Evolutionary conservation across 2,329 filamentous ascomycete species (phyloP), one percentile per base, ranked within the genome.

Genomic region (Fusarium xylarioides): DNA sequence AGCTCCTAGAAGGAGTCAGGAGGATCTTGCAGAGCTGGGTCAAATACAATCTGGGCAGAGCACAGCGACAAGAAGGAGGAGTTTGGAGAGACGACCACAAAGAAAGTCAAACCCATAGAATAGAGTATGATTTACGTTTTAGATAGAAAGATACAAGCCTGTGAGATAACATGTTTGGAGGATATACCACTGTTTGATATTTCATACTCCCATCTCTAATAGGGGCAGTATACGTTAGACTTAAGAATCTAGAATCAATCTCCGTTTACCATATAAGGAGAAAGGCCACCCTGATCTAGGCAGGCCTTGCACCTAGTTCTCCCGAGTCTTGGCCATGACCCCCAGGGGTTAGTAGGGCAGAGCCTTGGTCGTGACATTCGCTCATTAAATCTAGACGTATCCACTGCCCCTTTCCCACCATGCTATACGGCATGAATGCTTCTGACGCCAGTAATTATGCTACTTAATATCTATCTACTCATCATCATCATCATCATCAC

Each of bases 401-500:
- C 35, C 14, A 46, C 21, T 46, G n/a, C 47, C 43, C 32, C 40
- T 38, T n/a, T 56, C 23, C 16, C 21, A 11, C 47, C 32, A 60
- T 47, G 44, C 35, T 47, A 43, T 28, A 26, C n/a, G 38, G 42
- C 28, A 56, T 40, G 43, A 50, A 30, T 40, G 49, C 47, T 57
- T 62, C 47, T 23, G 71, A 73, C 75, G 70, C 68, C 75, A 38
- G 47, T 42, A n/a, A 28, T 64, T 38, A 53, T 52, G 23, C 19
- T 49, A 43, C n/a, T 32, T 43, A 15, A 44, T 42, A 59, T 32
- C 35, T 42, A 59, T 32, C 35, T 52, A 34, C 42, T 88, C 86
- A 71, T 89, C 87, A 53, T 91, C 89, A 77, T 91, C 89, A 77
- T 43, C 40, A 26, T 47, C 44, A 21, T 89, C 89, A 68, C 88